phyloP scores from a whole-genome alignment of 1,284 basidiomycete species.

The Leucoagaricus sp. region DNA sequence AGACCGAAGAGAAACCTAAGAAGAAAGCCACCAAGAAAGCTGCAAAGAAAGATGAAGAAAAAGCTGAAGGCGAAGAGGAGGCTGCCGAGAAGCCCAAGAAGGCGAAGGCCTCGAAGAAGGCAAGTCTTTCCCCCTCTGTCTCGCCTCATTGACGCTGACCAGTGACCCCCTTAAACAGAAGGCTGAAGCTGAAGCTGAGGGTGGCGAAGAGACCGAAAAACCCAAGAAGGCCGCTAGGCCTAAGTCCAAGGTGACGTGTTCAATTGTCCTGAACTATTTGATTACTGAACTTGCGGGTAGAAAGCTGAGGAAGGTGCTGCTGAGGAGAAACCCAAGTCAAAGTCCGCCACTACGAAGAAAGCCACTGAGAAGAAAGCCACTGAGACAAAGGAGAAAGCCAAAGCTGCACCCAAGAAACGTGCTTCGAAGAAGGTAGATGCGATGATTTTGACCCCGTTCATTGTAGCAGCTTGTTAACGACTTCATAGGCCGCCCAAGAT shows the following conservation, averaged over 20 bases:
- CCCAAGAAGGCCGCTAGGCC: conserved; percentile 36
- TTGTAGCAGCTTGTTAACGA: background rate
- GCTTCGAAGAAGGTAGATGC: conserved; percentile 24
- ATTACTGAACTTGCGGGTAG: conserved; percentile 23
- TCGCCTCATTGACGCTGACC: background rate
- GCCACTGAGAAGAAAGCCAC: conserved; percentile 36
- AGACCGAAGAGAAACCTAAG: conserved; percentile 43
- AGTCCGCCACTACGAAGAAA: conserved; percentile 35
- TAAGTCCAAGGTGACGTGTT: conserved; percentile 38
- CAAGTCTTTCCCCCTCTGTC: background rate
- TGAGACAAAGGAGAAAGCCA: conserved; percentile 24
- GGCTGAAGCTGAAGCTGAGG: conserved; percentile 27
- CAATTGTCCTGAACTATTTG: background rate
- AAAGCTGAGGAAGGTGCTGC: conserved; percentile 33
- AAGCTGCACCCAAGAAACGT: conserved; percentile 29
- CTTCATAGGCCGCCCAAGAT: conserved; percentile 3
- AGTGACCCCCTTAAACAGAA: conserved; percentile 28
- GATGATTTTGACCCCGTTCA: background rate
- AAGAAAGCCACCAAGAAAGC: conserved; percentile 38
- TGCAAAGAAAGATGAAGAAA: conserved; percentile 18
- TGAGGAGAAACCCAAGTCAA: conserved; percentile 41
- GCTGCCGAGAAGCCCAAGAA: conserved; percentile 39
- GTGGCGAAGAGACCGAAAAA: conserved; percentile 31
- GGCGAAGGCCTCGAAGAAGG: conserved; percentile 23
- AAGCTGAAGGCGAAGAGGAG: conserved; percentile 32